Percentiles rank a stretch among this genome's conserved stretches.
phyloP scores from a whole-genome alignment of 2,329 filamentous ascomycete genomes.

The Colletotrichum tropicicola region DNA sequence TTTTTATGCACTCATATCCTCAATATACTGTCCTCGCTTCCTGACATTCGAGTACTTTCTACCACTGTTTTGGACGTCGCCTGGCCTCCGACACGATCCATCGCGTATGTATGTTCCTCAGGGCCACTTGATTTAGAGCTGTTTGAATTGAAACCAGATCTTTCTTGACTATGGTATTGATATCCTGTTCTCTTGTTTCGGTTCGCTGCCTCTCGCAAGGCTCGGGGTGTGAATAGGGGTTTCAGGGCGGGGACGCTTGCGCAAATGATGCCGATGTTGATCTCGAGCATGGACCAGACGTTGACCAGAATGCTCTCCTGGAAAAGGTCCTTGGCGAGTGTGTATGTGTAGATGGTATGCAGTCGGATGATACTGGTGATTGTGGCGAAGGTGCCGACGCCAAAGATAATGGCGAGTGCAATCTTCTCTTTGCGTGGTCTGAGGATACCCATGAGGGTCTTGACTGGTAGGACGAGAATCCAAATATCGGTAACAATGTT shows the following conservation, averaged over 20 bases:
- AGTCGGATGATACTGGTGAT: slow-evolving; percentile 48
- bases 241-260: slow-evolving; percentile 59
- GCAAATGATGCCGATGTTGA: slow-evolving; percentile 59
- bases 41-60: neutral
- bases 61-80: neutral
- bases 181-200: neutral
- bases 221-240: slow-evolving; percentile 49
- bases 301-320: slow-evolving; percentile 45
- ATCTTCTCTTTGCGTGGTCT: slow-evolving; percentile 59
- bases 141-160: neutral
- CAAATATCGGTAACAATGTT: slow-evolving; percentile 58
- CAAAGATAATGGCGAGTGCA: slow-evolving; percentile 56
- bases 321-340: slow-evolving; percentile 45
- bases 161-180: slow-evolving; percentile 1
- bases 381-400: slow-evolving; percentile 45
- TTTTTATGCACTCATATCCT: too few species aligned
- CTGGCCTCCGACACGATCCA: neutral
- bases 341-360: slow-evolving; percentile 49
- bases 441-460: slow-evolving; percentile 52
- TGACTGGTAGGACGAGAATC: slow-evolving; percentile 54
- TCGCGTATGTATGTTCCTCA: neutral
- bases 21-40: slow-evolving; percentile 15
- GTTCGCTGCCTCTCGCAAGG: slow-evolving; percentile 6
- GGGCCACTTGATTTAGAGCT: neutral
- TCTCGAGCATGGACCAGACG: slow-evolving; percentile 57